These are phyloP conservation scores for Lentinula aciculospora DNA, from an alignment of 768 basidiomycete species.

Conservation along the genomic window DNA sequence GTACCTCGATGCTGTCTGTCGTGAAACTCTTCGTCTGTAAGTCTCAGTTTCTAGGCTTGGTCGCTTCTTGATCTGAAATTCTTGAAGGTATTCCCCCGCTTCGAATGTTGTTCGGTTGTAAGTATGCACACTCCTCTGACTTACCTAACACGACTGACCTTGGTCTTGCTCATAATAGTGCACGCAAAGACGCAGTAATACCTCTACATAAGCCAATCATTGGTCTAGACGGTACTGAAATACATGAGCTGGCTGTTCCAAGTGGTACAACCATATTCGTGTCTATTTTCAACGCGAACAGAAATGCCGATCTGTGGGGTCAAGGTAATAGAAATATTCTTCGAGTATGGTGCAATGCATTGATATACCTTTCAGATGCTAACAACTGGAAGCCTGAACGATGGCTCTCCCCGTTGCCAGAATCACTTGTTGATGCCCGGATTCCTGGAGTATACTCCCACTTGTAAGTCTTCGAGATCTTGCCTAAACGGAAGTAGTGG, in stretches of 20 bases:
- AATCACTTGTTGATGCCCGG: constrained; percentile 22
- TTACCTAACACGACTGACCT: not conserved
- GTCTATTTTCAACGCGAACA: constrained; percentile 25
- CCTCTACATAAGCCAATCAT: constrained; percentile 29
- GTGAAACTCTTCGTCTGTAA: constrained; percentile 34
- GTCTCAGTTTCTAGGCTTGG: constrained; percentile 2
- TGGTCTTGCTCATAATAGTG: constrained; percentile 13
- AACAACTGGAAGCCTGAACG: constrained; percentile 41
- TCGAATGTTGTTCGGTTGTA: constrained; percentile 18
- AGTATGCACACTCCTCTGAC: not conserved
- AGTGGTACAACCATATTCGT: constrained; percentile 22
- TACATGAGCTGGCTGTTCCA: constrained; percentile 19
- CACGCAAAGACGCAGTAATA: constrained; percentile 24
- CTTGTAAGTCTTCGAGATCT: constrained; percentile 20
- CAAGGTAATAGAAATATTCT: not conserved
- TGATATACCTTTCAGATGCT: constrained; percentile 21
- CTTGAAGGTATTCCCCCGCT: constrained; percentile 21
- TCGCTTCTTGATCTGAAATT: not conserved
- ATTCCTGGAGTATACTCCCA: constrained; percentile 30
- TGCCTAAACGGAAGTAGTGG: not conserved
- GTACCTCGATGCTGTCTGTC: constrained; percentile 34
- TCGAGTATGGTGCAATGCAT: too few species aligned
- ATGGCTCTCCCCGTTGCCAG: constrained; percentile 32
- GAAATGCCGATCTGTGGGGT: constrained; percentile 33
- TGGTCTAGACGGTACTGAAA: constrained; percentile 20